Evolutionary conservation across 2,329 filamentous ascomycete genomes (phyloP), one percentile per base, ranked within the genome.

Genomic region (Fusarium metavorans): DNA sequence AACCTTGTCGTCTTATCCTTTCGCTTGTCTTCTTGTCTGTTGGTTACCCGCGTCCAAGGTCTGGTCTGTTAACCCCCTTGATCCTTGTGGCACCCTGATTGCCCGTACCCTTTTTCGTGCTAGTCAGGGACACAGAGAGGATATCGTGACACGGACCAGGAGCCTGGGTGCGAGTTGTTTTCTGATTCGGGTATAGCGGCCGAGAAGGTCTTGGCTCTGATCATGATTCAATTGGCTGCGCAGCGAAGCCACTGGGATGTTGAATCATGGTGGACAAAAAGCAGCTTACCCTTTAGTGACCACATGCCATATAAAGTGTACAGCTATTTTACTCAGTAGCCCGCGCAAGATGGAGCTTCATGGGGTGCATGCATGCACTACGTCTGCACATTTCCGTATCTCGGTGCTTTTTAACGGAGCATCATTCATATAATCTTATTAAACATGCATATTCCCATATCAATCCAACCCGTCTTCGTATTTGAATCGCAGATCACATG

Each of bases 401-500:
- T 35, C n/a, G 6, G 11, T 57, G 32, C 32, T 57, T 35, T 57
- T 57, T 35, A 23, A 23, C 30, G 30, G 41, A 23, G 41, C 8
- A 37, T 7, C 45, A 27, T 48, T 48, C 23, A 25, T 27, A 48
- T 48, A 48, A 45, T 45, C 41, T 45, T 45, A 45, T 48, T 27
- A 48, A 48, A 27, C 45, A 25, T 48, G 45, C 45, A 48, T 48
- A 48, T 48, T 27, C 45, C 45, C 14, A 25, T 61, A 52, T 62
- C 54, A 62, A 27, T 48, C 52, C 34, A 39, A 27, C 41, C 52
- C 34, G 34, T 43, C 65, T 59, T 64, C 59, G 54, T 72, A 69
- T 72, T 72, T 66, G 61, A 70, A 20, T 65, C 35, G 69, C 41
- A 70, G 70, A 72, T 72, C 69, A 72, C 72, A 72, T 72, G 45